These are phyloP conservation scores for Tritrichomonas foetus DNA, from an alignment of 208 protist genomes.

Conservation along the genomic window DNA sequence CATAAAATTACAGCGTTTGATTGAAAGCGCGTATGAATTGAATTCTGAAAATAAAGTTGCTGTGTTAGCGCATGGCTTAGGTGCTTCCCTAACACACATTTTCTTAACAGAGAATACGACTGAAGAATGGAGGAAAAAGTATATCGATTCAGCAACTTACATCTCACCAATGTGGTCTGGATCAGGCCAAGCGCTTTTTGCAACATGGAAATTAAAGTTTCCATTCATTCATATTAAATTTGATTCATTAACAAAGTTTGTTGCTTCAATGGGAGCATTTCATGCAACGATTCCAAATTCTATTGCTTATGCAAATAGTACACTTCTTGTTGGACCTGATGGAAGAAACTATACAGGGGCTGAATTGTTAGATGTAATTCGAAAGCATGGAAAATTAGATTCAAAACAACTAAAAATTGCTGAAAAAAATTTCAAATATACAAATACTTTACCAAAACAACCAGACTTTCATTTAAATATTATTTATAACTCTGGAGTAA, in stretches of 20 bases:
- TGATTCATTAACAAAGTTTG: neutral
- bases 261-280: neutral
- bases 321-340: neutral
- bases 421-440: neutral
- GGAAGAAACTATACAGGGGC: neutral
- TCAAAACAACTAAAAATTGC: neutral
- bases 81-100: neutral
- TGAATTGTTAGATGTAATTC: neutral
- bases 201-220: neutral
- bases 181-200: neutral
- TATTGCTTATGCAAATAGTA: neutral
- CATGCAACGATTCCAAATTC: neutral
- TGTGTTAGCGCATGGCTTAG: neutral
- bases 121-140: neutral
- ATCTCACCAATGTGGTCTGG: neutral
- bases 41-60: neutral
- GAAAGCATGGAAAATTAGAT: neutral
- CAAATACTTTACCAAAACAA: neutral
- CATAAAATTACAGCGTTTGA: neutral
- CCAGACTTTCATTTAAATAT: neutral
- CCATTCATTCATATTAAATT: neutral
- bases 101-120: neutral
- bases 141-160: neutral
- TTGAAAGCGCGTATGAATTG: neutral
- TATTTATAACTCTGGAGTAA: neutral